These are phyloP conservation scores for Beta macrorhiza DNA, from an alignment of 179 eudicot species.

Conservation along the genomic window DNA sequence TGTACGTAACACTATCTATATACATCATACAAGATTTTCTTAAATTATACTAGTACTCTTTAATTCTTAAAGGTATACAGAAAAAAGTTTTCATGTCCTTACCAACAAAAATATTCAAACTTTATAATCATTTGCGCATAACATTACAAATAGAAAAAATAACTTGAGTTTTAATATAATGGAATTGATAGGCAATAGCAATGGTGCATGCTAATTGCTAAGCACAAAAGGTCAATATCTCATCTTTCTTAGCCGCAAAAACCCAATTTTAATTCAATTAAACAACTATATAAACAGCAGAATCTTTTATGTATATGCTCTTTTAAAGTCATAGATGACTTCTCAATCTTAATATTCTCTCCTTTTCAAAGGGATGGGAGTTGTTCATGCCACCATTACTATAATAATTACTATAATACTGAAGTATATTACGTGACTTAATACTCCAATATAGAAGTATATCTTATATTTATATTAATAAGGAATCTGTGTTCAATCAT, in stretches of 20 bases:
- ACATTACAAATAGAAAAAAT: background rate
- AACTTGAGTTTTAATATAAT: background rate
- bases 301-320: conserved; percentile 10
- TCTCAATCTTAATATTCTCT: background rate
- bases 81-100: background rate
- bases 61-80: too few species aligned
- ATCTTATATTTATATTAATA: background rate
- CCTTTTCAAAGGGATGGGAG: background rate
- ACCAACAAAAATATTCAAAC: background rate
- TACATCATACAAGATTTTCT: too few species aligned
- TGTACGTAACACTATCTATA: too few species aligned
- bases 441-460: background rate
- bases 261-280: background rate
- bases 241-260: conserved; percentile 7
- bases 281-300: conserved; percentile 4
- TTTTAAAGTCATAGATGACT: conserved; percentile 2
- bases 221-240: conserved; percentile 2
- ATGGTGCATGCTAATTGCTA: conserved; percentile 3
- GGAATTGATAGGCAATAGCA: background rate
- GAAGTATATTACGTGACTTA: background rate
- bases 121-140: background rate
- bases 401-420: too few species aligned
- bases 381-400: background rate
- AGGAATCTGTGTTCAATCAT: conserved; percentile 15
- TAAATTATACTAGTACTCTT: too few species aligned